A percentile compares a stretch with the other conserved stretches of the same genome.
phyloP scores from a whole-genome alignment of 2,329 filamentous ascomycete genomes.

The Cyanodermella asteris region DNA sequence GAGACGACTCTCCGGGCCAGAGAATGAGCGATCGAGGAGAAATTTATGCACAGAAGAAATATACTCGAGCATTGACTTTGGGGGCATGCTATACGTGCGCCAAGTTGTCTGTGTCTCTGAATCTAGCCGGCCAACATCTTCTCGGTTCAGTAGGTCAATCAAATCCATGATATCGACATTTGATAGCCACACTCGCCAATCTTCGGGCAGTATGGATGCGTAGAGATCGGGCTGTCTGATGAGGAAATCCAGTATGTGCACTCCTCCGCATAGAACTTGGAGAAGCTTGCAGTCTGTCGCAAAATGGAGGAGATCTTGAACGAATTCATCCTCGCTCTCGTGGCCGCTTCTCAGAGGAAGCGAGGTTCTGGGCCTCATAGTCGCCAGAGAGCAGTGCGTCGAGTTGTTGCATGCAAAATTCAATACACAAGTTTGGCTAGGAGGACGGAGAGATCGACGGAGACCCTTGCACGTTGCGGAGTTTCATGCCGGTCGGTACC shows the following conservation, averaged over 20 bases:
- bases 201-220: slow-evolving; percentile 46
- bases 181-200: slow-evolving; percentile 66
- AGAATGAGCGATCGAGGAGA: slow-evolving; percentile 43
- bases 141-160: slow-evolving; percentile 59
- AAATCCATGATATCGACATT: slow-evolving; percentile 50
- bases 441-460: too few species aligned
- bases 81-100: slow-evolving; percentile 23
- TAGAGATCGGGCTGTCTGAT: slow-evolving; percentile 70
- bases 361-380: too few species aligned
- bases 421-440: too few species aligned
- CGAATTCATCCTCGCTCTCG: slow-evolving; percentile 63
- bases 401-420: too few species aligned
- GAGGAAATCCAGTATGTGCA: slow-evolving; percentile 93
- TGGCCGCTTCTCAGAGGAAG: too few species aligned
- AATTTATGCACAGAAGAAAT: slow-evolving; percentile 48
- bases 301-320: slow-evolving; percentile 57
- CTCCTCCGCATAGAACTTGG: slow-evolving; percentile 80
- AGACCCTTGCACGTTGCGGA: too few species aligned
- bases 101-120: slow-evolving; percentile 13
- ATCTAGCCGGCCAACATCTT: slow-evolving; percentile 36
- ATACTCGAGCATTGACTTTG: slow-evolving; percentile 44
- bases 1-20: slow-evolving; percentile 15
- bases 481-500: too few species aligned
- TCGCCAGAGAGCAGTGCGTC: too few species aligned
- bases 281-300: slow-evolving; percentile 53